Conservation (phyloP, 495 filamentous ascomycete genomes). For the Cercophora newfieldiana region DNA sequence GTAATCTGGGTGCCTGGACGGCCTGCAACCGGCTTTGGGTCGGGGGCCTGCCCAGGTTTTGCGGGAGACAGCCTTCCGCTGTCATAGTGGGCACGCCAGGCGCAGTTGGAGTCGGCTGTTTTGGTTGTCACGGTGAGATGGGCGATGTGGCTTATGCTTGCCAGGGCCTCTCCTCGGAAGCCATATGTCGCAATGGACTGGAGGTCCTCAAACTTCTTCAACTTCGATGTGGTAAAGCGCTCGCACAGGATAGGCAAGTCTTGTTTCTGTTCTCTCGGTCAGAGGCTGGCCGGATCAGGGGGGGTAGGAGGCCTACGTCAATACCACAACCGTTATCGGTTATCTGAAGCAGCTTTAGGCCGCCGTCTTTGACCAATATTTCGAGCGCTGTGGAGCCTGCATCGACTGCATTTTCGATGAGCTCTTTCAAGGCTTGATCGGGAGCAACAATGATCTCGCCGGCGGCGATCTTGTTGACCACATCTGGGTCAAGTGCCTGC, state of each 20-base stretch:
- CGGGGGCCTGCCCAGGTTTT: conserved; percentile 88
- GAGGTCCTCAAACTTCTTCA: conserved; percentile 94
- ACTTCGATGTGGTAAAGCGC: conserved; percentile 94
- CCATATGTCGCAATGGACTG: conserved; percentile 92
- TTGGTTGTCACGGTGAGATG: conserved; percentile 94
- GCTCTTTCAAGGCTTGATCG: conserved; percentile 93
- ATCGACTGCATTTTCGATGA: conserved; percentile 97
- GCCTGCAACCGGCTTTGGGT: conserved; percentile 86
- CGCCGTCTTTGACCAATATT: conserved; percentile 91
- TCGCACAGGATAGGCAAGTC: conserved; percentile 94
- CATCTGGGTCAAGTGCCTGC: conserved; percentile 88
- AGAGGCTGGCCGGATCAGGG: conserved; percentile 6
- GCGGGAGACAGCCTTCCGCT: conserved; percentile 80
- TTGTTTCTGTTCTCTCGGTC: conserved; percentile 61
- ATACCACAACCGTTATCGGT: conserved; percentile 98
- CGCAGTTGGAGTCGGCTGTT: conserved; percentile 84
- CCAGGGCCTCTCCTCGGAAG: conserved; percentile 94
- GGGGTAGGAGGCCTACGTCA: conserved; percentile 59
- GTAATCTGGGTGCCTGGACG: conserved; percentile 96
- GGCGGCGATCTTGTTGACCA: conserved; percentile 99
- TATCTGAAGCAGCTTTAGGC: conserved; percentile 95
- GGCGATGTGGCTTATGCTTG: conserved; percentile 98
- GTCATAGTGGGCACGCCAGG: conserved; percentile 84
- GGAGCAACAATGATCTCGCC: conserved; percentile 98
- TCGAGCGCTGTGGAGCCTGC: conserved; percentile 91